Conservation (phyloP, 2,329 filamentous ascomycete species). For the Aspergillus sp. region DNA sequence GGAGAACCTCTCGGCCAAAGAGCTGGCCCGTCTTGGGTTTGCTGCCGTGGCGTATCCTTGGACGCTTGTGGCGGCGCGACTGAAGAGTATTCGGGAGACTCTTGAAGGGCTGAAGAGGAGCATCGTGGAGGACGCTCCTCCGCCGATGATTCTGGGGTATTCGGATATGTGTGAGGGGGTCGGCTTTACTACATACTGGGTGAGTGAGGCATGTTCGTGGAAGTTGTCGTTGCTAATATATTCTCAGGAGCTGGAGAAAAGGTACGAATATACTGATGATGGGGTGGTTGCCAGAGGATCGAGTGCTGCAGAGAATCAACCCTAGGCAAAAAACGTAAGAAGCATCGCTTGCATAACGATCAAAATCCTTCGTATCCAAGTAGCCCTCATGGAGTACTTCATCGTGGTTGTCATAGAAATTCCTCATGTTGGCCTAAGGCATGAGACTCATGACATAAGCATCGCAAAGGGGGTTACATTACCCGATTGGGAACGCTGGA, state of each 20-base stretch:
- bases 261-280: not conserved
- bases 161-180: slow-evolving; percentile 47
- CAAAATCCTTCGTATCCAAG: too few relatives aligned
- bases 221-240: too few relatives aligned
- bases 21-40: slow-evolving; percentile 42
- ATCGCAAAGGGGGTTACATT: not conserved
- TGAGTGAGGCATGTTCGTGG: not conserved
- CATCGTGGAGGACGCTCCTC: slow-evolving; percentile 39
- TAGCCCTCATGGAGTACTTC: too few relatives aligned
- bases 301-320: too few relatives aligned
- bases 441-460: not conserved
- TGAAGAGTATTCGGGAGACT: slow-evolving; percentile 39
- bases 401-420: too few relatives aligned
- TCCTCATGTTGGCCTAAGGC: too few relatives aligned
- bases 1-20: slow-evolving; percentile 40
- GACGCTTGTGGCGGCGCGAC: slow-evolving; percentile 45
- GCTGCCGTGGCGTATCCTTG: slow-evolving; percentile 46
- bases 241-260: slow-evolving; percentile 13
- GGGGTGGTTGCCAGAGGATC: not conserved
- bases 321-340: too few relatives aligned
- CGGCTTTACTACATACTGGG: slow-evolving; percentile 43
- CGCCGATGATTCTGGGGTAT: slow-evolving; percentile 45
- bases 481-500: not conserved
- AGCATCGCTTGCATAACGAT: too few relatives aligned
- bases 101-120: slow-evolving; percentile 41